Evolutionary conservation across 495 filamentous ascomycete species (phyloP).

Genomic region (Thermochaetoides thermophila): DNA sequence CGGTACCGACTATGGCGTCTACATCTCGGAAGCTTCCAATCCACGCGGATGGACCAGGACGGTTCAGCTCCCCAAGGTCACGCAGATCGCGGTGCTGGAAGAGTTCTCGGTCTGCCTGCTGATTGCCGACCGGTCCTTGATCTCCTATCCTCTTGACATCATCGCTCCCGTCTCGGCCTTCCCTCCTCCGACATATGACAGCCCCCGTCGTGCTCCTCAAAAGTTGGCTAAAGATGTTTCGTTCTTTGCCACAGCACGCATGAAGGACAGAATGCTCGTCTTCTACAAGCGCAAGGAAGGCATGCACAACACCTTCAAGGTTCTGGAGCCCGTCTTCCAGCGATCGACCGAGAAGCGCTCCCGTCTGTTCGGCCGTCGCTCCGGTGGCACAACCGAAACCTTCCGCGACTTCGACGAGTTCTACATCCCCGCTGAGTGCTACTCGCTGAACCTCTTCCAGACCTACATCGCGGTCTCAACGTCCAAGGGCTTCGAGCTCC

Average conservation of each 20-base stretch:
- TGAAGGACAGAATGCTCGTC: slow-evolving; percentile 90
- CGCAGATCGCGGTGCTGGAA: slow-evolving; percentile 87
- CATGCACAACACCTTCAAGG: slow-evolving; percentile 84
- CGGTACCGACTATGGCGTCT: slow-evolving; percentile 90
- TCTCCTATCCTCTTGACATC: slow-evolving; percentile 87
- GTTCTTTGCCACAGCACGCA: slow-evolving; percentile 86
- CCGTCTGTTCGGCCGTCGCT: slow-evolving; percentile 44
- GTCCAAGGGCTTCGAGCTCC: slow-evolving; percentile 82
- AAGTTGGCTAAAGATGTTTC: slow-evolving; percentile 87
- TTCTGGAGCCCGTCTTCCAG: slow-evolving; percentile 87
- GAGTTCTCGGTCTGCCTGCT: slow-evolving; percentile 87
- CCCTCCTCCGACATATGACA: slow-evolving; percentile 44
- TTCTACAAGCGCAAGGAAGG: slow-evolving; percentile 96
- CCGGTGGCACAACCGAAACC: slow-evolving; percentile 69
- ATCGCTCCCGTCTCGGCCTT: slow-evolving; percentile 61
- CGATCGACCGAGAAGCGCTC: slow-evolving; percentile 65
- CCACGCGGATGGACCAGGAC: slow-evolving; percentile 79
- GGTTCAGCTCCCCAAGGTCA: slow-evolving; percentile 60
- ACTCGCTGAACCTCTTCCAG: slow-evolving; percentile 90
- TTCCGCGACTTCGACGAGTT: slow-evolving; percentile 98
- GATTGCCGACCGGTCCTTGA: slow-evolving; percentile 77
- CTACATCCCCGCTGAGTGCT: slow-evolving; percentile 95
- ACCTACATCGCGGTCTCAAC: slow-evolving; percentile 82
- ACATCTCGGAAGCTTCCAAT: slow-evolving; percentile 68
- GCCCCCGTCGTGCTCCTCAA: slow-evolving; percentile 63